Base-by-base conservation (phyloP, 2,329 filamentous ascomycete genomes). In the Talaromyces amestolkiae region DNA sequence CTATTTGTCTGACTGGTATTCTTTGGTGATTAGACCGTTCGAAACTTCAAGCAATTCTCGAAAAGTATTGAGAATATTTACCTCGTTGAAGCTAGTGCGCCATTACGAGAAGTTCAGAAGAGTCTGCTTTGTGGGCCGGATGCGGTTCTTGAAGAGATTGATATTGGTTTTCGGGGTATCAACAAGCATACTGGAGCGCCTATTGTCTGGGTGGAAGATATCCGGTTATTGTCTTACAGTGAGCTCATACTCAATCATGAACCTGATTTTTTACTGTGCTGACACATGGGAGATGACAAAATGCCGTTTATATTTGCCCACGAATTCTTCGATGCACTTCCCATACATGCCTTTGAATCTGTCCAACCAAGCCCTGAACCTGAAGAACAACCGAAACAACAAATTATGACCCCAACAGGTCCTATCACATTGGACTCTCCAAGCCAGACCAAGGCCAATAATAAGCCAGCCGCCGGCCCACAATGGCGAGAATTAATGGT, bases 271-370 rank as follows among this genome's bases (percentile, higher is more conserved):
- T 2, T 17, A n/a, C n/a, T 56, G 3, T 22, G 9, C n/a, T 56
- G 5, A 56, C 53, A 39, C 0, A 0, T 22, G 0, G n/a, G 7
- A 67, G 79, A 87, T 24, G 84, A 85, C 67, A 91, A 90, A 74
- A 91, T 89, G 24, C 94, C 95, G 0, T 96, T 98, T 77, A 96
- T 99, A 67, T 87, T 98, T 58, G 95, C 95, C 4, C 95, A 99
- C 76, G 95, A 99, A 76, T 98, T 99, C 83, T 99, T 99, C 80
- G 95, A 99, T 72, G 95, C 95, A 2, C 88, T 99, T 0, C 95
- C 95, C 39, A 97, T 99, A 71, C 93, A 99, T 77, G 89, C 92
- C 67, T 99, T 99, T 76, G 90, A 98, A 77, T 90, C 91, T 15
- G 84, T 94, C 60, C 76, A 84, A 53, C 80, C 81, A 68, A 76